These are phyloP conservation scores for Mycena floridula DNA, from an alignment of 768 basidiomycete species.

Conservation along the genomic window DNA sequence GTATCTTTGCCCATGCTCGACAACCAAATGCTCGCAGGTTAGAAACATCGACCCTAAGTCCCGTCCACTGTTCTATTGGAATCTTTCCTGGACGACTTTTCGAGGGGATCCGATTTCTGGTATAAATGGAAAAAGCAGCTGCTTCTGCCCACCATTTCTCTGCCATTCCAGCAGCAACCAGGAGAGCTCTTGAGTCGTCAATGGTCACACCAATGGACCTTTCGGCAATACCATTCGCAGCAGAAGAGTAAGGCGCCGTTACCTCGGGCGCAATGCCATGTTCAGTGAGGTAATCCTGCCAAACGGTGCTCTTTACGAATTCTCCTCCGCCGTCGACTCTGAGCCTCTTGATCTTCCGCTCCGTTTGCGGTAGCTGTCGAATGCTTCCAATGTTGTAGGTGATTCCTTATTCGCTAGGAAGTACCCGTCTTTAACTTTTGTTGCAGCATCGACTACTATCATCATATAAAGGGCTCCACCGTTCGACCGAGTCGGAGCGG, in stretches of 20 bases:
- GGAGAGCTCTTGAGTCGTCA: neutral
- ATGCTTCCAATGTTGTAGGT: slow-evolving; percentile 1
- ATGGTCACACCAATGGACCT: slow-evolving; percentile 5
- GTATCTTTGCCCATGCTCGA: neutral
- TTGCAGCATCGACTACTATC: neutral
- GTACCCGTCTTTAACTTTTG: neutral
- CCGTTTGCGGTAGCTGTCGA: slow-evolving; percentile 3
- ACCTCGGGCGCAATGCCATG: slow-evolving; percentile 16
- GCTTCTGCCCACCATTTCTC: neutral
- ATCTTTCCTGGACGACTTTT: neutral
- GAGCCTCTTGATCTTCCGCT: slow-evolving; percentile 1
- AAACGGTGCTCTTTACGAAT: slow-evolving; percentile 5
- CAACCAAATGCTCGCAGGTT: slow-evolving; percentile 1
- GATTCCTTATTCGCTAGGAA: slow-evolving; percentile 1
- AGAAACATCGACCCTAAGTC: neutral
- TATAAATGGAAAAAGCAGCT: neutral
- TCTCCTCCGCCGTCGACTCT: slow-evolving; percentile 20
- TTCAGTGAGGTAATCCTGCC: slow-evolving; percentile 4
- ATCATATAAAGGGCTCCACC: neutral
- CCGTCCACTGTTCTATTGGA: neutral
- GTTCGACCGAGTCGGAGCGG: neutral
- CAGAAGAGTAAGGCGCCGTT: slow-evolving; percentile 17
- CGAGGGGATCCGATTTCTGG: neutral
- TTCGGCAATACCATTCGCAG: neutral
- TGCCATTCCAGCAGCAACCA: neutral